Base-by-base conservation (phyloP, 2,329 filamentous ascomycete species). In the Penicillium sp. region DNA sequence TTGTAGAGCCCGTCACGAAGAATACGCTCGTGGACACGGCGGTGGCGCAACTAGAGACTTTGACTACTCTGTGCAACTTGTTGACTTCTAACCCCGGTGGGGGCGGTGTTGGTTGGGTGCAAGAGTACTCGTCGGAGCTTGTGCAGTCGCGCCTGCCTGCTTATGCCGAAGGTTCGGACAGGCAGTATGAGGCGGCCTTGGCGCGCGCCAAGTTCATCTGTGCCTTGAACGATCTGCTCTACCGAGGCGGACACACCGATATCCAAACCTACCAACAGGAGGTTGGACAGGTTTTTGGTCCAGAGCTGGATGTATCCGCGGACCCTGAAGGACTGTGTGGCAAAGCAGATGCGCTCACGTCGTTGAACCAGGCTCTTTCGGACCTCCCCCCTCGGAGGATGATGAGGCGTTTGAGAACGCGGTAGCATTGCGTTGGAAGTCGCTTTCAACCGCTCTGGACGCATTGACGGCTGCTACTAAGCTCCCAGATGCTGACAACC, bases 11-110 rank as follows among this genome's bases (percentile, higher is more conserved):
- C 0, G 77, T 89, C 27, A 88, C 86, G 1, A 81, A 84, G 27
- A 79, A 81, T 48, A 85, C 85, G 1, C 80, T 91, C 7, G 76
- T 90, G 1, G 89, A 91, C 60, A 90, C 87, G 0, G 80, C 86
- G 15, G 78, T 89, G 33, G 86, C 87, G 5, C 85, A 88, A 61
- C 72, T 90, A 50, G 84, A 77, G 64, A 82, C 75, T 48, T 80
- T 79, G 68, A 83, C 76, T 57, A 81, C 74, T 41, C 77, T 81
- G 53, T 84, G 80, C 68, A 78, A 78, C 61, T 70, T 84, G 38
- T 71, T 78, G 65, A 80, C 63, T 57, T 81, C 66, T 51, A 77
- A 70, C 67, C 73, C 67, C 12, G 69, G 67, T 4, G 74, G 45
- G 6, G 65, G 73, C 41, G 76, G 74, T 12, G 75, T 88, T 17